Percentiles rank a stretch among this genome's conserved stretches.
These are phyloP conservation scores for Pestalotiopsis sp. DNA, from an alignment of 2,329 filamentous ascomycete genomes.

Conservation along the genomic window DNA sequence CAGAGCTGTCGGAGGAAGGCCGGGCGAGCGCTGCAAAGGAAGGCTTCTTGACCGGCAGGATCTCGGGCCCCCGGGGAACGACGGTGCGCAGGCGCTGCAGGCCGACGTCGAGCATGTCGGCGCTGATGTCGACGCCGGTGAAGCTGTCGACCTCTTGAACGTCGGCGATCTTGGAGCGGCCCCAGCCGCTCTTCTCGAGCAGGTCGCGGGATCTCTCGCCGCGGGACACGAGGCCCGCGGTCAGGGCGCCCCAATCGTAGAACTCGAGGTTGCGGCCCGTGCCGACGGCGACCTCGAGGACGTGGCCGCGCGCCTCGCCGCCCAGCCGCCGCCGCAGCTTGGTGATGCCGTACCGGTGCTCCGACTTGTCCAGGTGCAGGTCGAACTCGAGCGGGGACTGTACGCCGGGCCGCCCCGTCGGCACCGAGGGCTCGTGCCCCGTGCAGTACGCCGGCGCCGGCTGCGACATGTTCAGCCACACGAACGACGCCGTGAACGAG, in stretches of 20 bases:
- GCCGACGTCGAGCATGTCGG: conserved; percentile 62
- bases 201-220: conserved; percentile 23
- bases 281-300: conserved; percentile 66
- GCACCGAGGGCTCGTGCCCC: conserved; percentile 38
- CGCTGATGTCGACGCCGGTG: conserved; percentile 65
- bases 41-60: conserved; percentile 39
- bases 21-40: conserved; percentile 28
- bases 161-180: conserved; percentile 9
- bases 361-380: conserved; percentile 57
- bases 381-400: conserved; percentile 61
- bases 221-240: conserved; percentile 18
- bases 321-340: conserved; percentile 53
- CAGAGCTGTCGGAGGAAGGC: conserved; percentile 13
- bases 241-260: conserved; percentile 55
- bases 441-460: conserved; percentile 24
- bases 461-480: conserved; percentile 17
- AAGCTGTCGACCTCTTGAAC: conserved; percentile 51
- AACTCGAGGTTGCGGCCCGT: conserved; percentile 64
- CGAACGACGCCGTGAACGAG: conserved; percentile 44
- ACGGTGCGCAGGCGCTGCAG: conserved; percentile 51
- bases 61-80: conserved; percentile 40
- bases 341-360: conserved; percentile 60
- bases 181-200: conserved; percentile 17
- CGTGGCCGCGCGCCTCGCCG: conserved; percentile 53
- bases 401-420: conserved; percentile 53